phyloP scores from a whole-genome alignment of 2,329 filamentous ascomycete species.

The Pseudogymnoascus sp. region DNA sequence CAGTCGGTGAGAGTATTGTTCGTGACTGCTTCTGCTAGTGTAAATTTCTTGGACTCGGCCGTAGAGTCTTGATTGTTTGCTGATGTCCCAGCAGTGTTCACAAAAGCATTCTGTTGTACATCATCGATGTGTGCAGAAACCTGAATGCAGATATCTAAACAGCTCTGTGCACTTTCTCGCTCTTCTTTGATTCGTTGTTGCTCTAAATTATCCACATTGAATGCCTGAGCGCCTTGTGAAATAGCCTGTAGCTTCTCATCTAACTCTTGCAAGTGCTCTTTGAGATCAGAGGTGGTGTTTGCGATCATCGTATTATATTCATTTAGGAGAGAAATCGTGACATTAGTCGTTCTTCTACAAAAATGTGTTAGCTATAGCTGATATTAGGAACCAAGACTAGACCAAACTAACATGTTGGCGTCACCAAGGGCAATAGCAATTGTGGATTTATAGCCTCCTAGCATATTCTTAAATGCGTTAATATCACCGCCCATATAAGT shows the following conservation, averaged over 20 bases:
- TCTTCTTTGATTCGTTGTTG: slow-evolving; percentile 25
- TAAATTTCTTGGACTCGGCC: slow-evolving; percentile 14
- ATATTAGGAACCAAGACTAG: neutral
- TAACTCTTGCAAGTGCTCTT: slow-evolving; percentile 27
- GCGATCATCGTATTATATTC: slow-evolving; percentile 29
- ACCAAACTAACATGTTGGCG: neutral
- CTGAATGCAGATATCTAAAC: slow-evolving; percentile 26
- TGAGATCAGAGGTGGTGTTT: slow-evolving; percentile 28
- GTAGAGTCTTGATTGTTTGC: neutral
- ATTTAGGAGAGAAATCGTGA: slow-evolving; percentile 15
- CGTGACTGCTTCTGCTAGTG: slow-evolving; percentile 17
- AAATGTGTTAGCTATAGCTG: neutral
- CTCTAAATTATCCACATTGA: slow-evolving; percentile 14
- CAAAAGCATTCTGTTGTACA: slow-evolving; percentile 16
- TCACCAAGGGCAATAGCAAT: neutral
- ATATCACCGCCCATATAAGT: neutral
- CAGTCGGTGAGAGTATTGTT: slow-evolving; percentile 18
- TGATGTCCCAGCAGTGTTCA: slow-evolving; percentile 15
- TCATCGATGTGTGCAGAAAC: slow-evolving; percentile 26
- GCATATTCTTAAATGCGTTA: neutral
- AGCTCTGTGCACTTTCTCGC: slow-evolving; percentile 27
- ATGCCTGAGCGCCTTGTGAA: slow-evolving; percentile 12
- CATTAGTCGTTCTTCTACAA: neutral
- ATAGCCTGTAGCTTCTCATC: slow-evolving; percentile 20
- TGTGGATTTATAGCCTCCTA: neutral